Base-by-base conservation (phyloP, 2,329 filamentous ascomycete genomes). In the Fusarium sp. region DNA sequence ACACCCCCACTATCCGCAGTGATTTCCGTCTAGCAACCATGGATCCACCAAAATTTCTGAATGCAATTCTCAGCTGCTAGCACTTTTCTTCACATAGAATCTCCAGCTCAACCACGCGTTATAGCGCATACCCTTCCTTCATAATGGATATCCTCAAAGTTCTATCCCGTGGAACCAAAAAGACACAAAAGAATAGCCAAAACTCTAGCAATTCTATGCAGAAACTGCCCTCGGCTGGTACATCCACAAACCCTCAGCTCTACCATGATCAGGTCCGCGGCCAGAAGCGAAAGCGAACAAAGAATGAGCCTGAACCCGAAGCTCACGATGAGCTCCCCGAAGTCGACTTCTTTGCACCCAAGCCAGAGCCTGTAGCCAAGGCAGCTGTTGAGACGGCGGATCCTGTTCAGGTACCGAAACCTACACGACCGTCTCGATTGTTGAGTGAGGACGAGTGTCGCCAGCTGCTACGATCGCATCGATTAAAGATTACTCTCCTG, bases 401-500 rank as follows among this genome's bases (percentile, higher is more conserved):
- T 44, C 63, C 75, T 63, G 49, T 76, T 52, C 79, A 69, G 63
- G 76, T 58, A 73, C 69, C 76, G 19, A 80, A 80, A 25, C 80
- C 82, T 18, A 63, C 52, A 10, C 69, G 72, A 7, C 48, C 70
- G 15, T 76, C 79, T 21, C 78, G 78, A 58, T 79, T 82, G 58
- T 74, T 94, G 74, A 88, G 90, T 75, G 87, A 92, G 76, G 91
- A 92, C 63, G 90, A 95, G 79, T 91, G 93, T 75, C 91, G 92
- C 75, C 89, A 91, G 66, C 85, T 95, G 16, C 83, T 97, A 69
- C 91, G 91, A 69, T 92, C 90, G 63, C 94, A 97, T 81, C 93
- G 94, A 72, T 86, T 98, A 73, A 97, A 97, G 81, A 88, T 97
- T 42, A 93, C 93, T 0, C 84, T 97, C 54, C 83, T 97, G n/a